A percentile compares a stretch with the other conserved stretches of the same genome.
Evolutionary conservation across 805 yeast species (phyloP).

Genomic region (Ogataea ganodermae): DNA sequence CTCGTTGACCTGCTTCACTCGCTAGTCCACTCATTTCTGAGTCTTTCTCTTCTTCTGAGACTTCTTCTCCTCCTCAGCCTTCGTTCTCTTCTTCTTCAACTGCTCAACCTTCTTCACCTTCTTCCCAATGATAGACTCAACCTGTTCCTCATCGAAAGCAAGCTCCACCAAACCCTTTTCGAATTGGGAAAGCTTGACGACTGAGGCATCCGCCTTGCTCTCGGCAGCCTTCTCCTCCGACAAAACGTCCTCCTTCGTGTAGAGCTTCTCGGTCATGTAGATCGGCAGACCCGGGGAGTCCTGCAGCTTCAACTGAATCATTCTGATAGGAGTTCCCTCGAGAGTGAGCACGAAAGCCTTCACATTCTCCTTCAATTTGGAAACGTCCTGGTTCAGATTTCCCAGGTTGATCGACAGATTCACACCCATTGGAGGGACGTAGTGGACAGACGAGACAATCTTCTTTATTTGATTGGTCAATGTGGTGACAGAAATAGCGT

Average conservation of each 20-base stretch:
- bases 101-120: constrained; percentile 44
- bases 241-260: constrained; percentile 50
- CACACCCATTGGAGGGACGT: constrained; percentile 72
- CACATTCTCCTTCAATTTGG: constrained; percentile 61
- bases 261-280: constrained; percentile 62
- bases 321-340: constrained; percentile 47
- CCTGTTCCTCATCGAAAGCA: constrained; percentile 74
- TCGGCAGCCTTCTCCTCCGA: constrained; percentile 33
- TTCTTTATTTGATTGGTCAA: constrained; percentile 61
- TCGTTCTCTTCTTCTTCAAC: constrained; percentile 14
- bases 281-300: constrained; percentile 85
- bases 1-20: too few relatives aligned
- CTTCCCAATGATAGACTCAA: constrained; percentile 60
- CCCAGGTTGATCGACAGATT: constrained; percentile 71
- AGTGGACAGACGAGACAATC: constrained; percentile 57
- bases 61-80: constrained; percentile 10
- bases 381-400: constrained; percentile 43
- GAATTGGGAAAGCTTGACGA: constrained; percentile 55
- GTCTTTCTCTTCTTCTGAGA: constrained; percentile 16
- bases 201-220: constrained; percentile 31
- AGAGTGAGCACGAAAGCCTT: constrained; percentile 54
- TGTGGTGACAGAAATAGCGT: constrained; percentile 46
- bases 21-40: not conserved
- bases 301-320: constrained; percentile 63
- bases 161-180: constrained; percentile 80